Evolutionary conservation across 345 rosid species (phyloP), one percentile per base, ranked within the genome.

Genomic region (Trapa bicornis): DNA sequence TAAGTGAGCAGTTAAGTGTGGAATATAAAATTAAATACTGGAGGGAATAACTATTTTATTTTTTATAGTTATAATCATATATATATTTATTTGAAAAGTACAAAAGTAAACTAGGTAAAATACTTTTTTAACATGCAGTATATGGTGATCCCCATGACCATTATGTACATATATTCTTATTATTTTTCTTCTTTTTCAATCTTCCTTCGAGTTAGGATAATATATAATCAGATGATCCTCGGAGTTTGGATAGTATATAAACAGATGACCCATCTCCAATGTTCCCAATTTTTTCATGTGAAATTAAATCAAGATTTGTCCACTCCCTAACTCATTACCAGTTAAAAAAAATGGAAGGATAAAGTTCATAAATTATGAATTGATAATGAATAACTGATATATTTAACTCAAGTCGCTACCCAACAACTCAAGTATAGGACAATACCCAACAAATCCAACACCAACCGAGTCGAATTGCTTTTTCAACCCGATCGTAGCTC

Each of bases 341-440:
- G 29, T 22, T 22, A 22, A 22, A 22, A 22, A 22, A 22, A 22
- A 22, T 22, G 29, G 29, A 22, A 22, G 29, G 29, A 22, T 22
- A 22, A 22, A 22, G 29, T 22, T 22, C 29, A 22, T 22, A 22
- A 22, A 22, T 22, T 22, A 4, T 41, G 43, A 41, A 3, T 41
- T 4, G 2, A 4, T 41, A 52, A 16, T 14, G 4, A 52, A 47
- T 17, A 47, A 12, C 53, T 17, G 53, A 32, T 48, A 32, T 48
- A 33, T 22, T 33, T 37, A 41, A 41, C 54, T 70, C 65, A 71
- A 61, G 62, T 37, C 32, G 68, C 69, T 17, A 75, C 75, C 75
- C 79, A 75, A 63, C 71, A 75, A 60, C 73, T 79, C 64, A 79
- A 37, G 71, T 71, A 71, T n/a, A 75, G n/a, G 4, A 75, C 67